phyloP scores from a whole-genome alignment of 495 filamentous ascomycete genomes.

The Neurospora sp. region DNA sequence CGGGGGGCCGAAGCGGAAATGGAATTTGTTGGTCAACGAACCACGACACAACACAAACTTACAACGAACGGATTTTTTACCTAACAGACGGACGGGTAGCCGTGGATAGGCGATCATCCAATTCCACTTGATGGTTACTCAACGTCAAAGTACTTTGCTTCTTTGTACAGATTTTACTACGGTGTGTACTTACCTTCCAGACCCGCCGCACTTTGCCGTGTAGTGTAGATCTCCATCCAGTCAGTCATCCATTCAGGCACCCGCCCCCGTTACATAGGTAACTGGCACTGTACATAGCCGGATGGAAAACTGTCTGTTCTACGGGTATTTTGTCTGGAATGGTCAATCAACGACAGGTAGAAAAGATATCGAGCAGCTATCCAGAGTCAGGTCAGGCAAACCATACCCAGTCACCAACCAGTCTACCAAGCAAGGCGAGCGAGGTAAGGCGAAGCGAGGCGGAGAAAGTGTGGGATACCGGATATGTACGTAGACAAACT shows the following conservation, averaged over 20 bases:
- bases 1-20: neutral
- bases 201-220: neutral
- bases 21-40: neutral
- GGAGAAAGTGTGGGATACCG: neutral
- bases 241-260: no score
- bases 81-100: neutral
- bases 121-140: neutral
- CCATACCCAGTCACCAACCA: no score
- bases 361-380: neutral
- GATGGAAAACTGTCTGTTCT: no score
- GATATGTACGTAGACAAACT: neutral
- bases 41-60: neutral
- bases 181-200: neutral
- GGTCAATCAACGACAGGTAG: no score
- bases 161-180: neutral
- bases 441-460: neutral
- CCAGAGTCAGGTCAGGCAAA: neutral
- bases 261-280: no score
- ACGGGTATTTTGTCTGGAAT: no score
- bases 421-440: neutral
- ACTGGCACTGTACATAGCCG: no score
- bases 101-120: neutral
- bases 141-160: neutral
- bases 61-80: neutral
- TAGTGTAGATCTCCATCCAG: no score